Evolutionary conservation across 2,329 filamentous ascomycete genomes (phyloP).

Genomic region (Sclerotinia glacialis): DNA sequence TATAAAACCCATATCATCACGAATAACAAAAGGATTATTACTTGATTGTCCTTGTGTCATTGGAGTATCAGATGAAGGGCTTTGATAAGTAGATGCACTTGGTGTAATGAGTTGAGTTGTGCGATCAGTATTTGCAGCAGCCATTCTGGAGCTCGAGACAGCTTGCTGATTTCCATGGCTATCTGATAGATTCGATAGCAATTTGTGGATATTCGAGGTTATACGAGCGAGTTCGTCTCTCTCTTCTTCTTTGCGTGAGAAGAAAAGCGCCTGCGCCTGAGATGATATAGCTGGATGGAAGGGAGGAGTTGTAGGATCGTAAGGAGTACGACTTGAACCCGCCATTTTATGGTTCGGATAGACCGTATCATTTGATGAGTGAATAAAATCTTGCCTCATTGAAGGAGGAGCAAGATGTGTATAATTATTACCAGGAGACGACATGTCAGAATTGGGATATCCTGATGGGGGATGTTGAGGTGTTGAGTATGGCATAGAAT

Average conservation of each 20-base stretch:
- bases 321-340: neutral
- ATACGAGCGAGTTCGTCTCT: neutral
- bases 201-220: neutral
- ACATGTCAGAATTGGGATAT: neutral
- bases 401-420: neutral
- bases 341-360: neutral
- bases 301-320: neutral
- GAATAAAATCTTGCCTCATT: too few relatives aligned
- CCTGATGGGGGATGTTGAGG: neutral
- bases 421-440: neutral
- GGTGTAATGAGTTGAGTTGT: neutral
- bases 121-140: neutral
- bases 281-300: neutral
- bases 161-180: neutral
- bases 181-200: neutral
- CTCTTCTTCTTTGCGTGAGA: neutral
- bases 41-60: neutral
- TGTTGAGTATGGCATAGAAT: neutral
- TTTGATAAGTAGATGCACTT: neutral
- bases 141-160: neutral
- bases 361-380: neutral
- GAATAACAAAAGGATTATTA: conserved; percentile 4
- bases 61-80: neutral
- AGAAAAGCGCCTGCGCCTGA: neutral
- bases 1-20: neutral